Conservation (phyloP, 1,284 basidiomycete species). For the Thelephora terrestris region DNA sequence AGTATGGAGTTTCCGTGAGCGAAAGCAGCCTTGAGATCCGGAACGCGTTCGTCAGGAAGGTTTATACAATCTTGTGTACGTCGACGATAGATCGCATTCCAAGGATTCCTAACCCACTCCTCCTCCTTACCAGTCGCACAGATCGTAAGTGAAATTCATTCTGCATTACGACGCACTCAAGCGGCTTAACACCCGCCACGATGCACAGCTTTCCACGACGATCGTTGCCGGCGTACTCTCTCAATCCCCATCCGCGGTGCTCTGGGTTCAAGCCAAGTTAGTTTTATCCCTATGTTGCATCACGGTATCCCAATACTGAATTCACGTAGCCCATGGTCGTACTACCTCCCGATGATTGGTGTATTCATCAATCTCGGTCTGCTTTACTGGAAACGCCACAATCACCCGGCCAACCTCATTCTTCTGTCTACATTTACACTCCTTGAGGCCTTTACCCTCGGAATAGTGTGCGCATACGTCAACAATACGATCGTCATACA, state of each 20-base stretch:
- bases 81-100: conserved; percentile 10
- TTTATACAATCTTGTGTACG: conserved; percentile 73
- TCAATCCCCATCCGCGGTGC: conserved; percentile 41
- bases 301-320: neutral
- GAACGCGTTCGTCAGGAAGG: conserved; percentile 69
- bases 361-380: conserved; percentile 67
- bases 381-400: conserved; percentile 83
- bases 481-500: conserved; percentile 74
- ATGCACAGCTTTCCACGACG: conserved; percentile 50
- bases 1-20: conserved; percentile 72
- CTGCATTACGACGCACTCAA: neutral
- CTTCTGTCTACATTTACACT: conserved; percentile 72
- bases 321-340: conserved; percentile 51
- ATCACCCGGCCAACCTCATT: conserved; percentile 72
- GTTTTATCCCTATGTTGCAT: conserved; percentile 11
- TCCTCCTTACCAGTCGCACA: conserved; percentile 44
- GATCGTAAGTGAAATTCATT: conserved; percentile 39
- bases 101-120: conserved; percentile 6
- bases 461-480: conserved; percentile 68
- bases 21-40: conserved; percentile 66
- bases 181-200: neutral
- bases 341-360: conserved; percentile 67
- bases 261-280: conserved; percentile 66
- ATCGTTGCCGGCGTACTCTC: conserved; percentile 59
- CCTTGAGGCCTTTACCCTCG: conserved; percentile 74